phyloP scores from a whole-genome alignment of 768 basidiomycete genomes.

The Porphyrellus cyaneotinctus region DNA sequence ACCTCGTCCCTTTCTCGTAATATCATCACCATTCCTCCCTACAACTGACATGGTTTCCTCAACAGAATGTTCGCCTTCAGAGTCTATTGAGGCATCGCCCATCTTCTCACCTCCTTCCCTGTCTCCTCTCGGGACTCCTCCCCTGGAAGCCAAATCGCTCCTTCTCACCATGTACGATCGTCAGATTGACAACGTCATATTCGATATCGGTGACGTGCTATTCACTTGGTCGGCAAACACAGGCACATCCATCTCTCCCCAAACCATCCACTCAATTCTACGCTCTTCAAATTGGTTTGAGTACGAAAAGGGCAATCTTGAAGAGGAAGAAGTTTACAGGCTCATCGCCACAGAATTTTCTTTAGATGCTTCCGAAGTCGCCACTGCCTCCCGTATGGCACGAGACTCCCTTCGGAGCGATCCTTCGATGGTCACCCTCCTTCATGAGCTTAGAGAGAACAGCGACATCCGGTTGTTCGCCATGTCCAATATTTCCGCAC shows the following conservation, averaged over 20 bases:
- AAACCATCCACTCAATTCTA: constrained; percentile 9
- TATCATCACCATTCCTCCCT: not conserved
- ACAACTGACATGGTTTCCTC: constrained; percentile 1
- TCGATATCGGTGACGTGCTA: constrained; percentile 22
- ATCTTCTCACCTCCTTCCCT: not conserved
- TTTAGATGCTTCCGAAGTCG: constrained; percentile 12
- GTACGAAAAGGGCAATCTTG: constrained; percentile 20
- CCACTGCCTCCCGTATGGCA: constrained; percentile 5
- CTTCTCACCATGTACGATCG: constrained; percentile 1
- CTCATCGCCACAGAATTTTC: constrained; percentile 12
- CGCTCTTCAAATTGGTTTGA: constrained; percentile 20
- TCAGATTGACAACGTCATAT: constrained; percentile 20
- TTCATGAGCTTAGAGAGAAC: constrained; percentile 12
- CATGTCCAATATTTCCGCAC: constrained; percentile 22
- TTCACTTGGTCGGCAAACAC: constrained; percentile 22
- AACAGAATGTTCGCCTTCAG: not conserved
- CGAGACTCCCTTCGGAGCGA: constrained; percentile 9
- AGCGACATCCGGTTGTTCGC: constrained; percentile 14
- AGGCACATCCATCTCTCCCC: constrained; percentile 10
- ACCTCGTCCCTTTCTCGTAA: not conserved
- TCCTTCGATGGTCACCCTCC: constrained; percentile 11
- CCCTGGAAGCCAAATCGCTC: constrained; percentile 2
- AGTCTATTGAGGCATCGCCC: not conserved
- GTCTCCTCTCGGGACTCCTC: constrained; percentile 2
- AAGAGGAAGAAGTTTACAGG: constrained; percentile 8